Percentiles rank a stretch among this genome's conserved stretches.
Evolutionary conservation across 2,329 filamentous ascomycete genomes (phyloP).

Genomic region (Fusarium sarcochroum): DNA sequence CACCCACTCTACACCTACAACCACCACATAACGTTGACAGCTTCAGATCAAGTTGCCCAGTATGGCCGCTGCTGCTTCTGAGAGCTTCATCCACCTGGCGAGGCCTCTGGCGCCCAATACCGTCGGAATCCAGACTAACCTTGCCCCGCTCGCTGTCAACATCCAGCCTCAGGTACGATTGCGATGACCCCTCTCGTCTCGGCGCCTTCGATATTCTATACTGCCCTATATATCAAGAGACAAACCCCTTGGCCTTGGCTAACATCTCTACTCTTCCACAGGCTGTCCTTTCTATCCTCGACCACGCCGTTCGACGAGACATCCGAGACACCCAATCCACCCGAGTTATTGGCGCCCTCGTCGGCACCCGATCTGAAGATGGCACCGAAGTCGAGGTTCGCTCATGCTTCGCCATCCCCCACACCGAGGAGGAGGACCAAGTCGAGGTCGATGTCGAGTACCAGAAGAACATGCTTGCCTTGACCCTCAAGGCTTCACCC

Average conservation of each 20-base stretch:
- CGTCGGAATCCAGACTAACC: slow-evolving; percentile 84
- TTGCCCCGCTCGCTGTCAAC: slow-evolving; percentile 91
- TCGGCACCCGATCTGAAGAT: slow-evolving; percentile 95
- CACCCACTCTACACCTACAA: slow-evolving; percentile 38
- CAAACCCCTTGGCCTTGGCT: slow-evolving; percentile 11
- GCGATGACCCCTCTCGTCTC: slow-evolving; percentile 33
- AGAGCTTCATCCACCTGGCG: slow-evolving; percentile 94
- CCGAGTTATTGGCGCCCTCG: slow-evolving; percentile 95
- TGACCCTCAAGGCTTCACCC: slow-evolving; percentile 94
- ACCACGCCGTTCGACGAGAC: slow-evolving; percentile 94
- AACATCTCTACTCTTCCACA: slow-evolving; percentile 49
- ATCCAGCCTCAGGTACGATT: slow-evolving; percentile 91
- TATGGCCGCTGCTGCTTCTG: slow-evolving; percentile 83
- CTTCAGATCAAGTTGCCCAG: slow-evolving; percentile 60
- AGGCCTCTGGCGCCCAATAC: slow-evolving; percentile 88
- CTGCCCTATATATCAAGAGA: slow-evolving; percentile 1
- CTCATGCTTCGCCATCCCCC: slow-evolving; percentile 96
- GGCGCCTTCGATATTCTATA: slow-evolving; percentile 17
- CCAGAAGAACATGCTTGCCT: slow-evolving; percentile 98
- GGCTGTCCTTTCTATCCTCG: slow-evolving; percentile 83
- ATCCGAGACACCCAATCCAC: slow-evolving; percentile 83
- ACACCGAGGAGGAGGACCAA: slow-evolving; percentile 98
- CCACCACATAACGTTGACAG: slow-evolving; percentile 29
- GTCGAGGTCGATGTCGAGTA: slow-evolving; percentile 99
- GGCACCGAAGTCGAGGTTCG: slow-evolving; percentile 96